Evolutionary conservation across 371 early-diverging fungal species (phyloP), one percentile per base, ranked within the genome.

Genomic region (Umbelopsis sp.): DNA sequence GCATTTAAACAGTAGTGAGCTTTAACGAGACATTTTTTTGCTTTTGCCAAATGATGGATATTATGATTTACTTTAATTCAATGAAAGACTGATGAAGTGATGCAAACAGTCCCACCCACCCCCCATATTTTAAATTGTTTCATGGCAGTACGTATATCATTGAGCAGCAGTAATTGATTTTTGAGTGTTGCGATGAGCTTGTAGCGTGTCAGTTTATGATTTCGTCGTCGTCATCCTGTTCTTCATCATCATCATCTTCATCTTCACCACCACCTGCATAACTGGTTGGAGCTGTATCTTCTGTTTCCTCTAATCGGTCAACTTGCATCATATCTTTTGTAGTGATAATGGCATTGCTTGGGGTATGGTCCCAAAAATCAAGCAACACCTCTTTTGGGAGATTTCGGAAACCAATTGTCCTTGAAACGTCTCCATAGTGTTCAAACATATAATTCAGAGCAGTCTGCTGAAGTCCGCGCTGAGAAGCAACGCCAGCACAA

Each of bases 371-470:
- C 86, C 86, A 89, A 63, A 90, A 79, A 65, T 89, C 85, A 51
- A 81, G 79, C 64, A 91, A 68, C n/a, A 86, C 80, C 18, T 83
- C 84, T 45, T 77, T 78, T 11, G 87, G 87, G 24, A 90, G 65
- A 4, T 72, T 70, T 9, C 89, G 78, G 65, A 90, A 89, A 3
- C 78, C 86, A 1, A 63, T 52, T 3, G 89, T 89, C 65, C 83
- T 86, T 44, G 80, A 81, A 20, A 92, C 87, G 4, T 81, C 81
- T 11, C 92, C 90, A 80, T 88, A 92, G 67, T 88, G 84, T 25
- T 80, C 77, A 70, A 89, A 85, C 70, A 91, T 88, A 69, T 82
- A 88, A 69, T 83, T 80, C 20, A 90, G 69, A 2, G 87, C 78
- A 9, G 80, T 74, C 46, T 86, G 84, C 44, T 84, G 83, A n/a